Evolutionary conservation across 805 yeast species (phyloP), one percentile per base, ranked within the genome.

Genomic region (Ogataea henricii): DNA sequence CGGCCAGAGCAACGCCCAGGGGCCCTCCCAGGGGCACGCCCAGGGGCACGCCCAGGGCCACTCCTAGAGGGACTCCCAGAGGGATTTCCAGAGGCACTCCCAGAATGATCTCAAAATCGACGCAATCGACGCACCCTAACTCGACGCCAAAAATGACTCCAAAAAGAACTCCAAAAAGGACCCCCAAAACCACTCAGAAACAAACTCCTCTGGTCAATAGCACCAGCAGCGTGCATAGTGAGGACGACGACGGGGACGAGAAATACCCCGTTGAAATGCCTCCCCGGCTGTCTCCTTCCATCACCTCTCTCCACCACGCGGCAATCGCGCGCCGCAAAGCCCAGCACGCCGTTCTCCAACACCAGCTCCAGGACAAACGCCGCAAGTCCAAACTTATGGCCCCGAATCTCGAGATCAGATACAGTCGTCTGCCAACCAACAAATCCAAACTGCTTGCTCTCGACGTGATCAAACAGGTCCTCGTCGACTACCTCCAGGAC

Each of bases 401-500:
- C 6, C 7, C 35, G n/a, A 48, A 40, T 32, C 46, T 63, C 8
- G 54, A 58, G 33, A 44, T 64, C 22, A 59, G 54, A 32, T 62
- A 65, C 41, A 49, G 54, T 20, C 56, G 67, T 30, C 45, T 59
- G 23, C 62, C 67, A 3, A 53, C 60, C 6, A 65, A 67, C 36
- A 56, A 55, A 38, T 48, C 63, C 5, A 59, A 55, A 43, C 40
- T 69, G 13, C 58, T 65, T 4, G 58, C 70, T 7, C 41, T 67
- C 38, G 73, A 68, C 51, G 69, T 68, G 13, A 52, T 68, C 13
- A 53, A 56, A 18, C 69, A 66, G 50, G 52, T 67, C 18, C 18
- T 67, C 18, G 48, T 44, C 10, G 72, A 68, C 40, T 64, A 56
- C 49, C 50, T 67, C 5, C 43, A 55, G 48, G 56, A 35, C 47